Percentiles rank a stretch among this genome's conserved stretches.
phyloP scores from a whole-genome alignment of 495 filamentous ascomycete species.

The Bombardia bombarda region DNA sequence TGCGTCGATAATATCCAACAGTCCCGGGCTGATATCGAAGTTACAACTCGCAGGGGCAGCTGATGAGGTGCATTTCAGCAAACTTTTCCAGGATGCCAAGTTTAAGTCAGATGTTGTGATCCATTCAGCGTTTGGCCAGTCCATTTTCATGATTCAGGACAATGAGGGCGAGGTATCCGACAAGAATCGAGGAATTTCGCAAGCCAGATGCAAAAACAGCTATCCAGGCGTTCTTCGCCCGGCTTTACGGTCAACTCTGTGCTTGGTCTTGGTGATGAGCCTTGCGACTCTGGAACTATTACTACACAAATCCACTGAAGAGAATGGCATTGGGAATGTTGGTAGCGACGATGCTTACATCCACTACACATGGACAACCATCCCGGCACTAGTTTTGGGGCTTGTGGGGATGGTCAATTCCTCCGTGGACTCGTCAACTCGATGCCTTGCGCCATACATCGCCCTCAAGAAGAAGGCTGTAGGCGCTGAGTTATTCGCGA shows the following conservation, averaged over 20 bases:
- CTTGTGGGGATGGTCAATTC: neutral
- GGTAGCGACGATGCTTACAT: conserved; percentile 4
- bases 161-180: too few species aligned
- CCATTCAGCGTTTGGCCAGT: neutral
- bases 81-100: neutral
- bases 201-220: neutral
- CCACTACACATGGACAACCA: conserved; percentile 12
- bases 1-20: neutral
- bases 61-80: neutral
- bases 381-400: conserved; percentile 8
- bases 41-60: conserved; percentile 1
- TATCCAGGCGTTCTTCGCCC: neutral
- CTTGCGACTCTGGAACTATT: neutral
- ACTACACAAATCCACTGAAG: neutral
- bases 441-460: conserved; percentile 4
- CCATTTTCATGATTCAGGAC: neutral
- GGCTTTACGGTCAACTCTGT: neutral
- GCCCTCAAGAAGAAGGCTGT: neutral
- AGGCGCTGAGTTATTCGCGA: neutral
- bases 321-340: conserved; percentile 7
- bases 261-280: neutral
- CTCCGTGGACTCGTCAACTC: conserved; percentile 5
- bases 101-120: neutral
- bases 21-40: neutral
- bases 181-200: neutral